Evolutionary conservation across 1,284 basidiomycete species (phyloP), one percentile per base, ranked within the genome.

Genomic region (Malassezia sympodialis): DNA sequence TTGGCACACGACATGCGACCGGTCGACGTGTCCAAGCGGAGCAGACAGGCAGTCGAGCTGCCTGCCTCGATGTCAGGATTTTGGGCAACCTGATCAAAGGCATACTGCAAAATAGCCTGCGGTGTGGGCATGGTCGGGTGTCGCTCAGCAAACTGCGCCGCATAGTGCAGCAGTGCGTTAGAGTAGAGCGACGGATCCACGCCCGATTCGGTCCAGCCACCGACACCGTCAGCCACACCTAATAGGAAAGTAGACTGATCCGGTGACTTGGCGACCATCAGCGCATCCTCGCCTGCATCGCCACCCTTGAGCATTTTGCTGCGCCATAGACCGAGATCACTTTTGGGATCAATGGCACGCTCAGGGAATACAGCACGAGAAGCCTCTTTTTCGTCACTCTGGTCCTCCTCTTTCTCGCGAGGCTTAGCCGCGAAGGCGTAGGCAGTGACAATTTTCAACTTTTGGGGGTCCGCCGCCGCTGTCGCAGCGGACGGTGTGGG

Each of bases 41-140:
- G 72, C 28, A 91, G 75, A 68, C 86, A 88, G 14, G 87, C 88
- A 0, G 88, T 91, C 66, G 88, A 89, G 15, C 87, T 88, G 47
- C 89, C 88, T 49, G 86, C 87, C 63, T 82, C 75, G 5, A 91
- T 84, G 24, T 76, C 77, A 51, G 81, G 79, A 66, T 91, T 86
- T 48, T 81, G 76, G 51, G 85, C 68, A 0, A 90, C 85, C 26
- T 81, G 83, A 37, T 81, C 79, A 75, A 86, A 85, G 1, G 88
- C 86, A 40, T 84, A 77, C 59, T 84, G 80, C 34, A 91, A 76
- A 63, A 86, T 83, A 45, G 69, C 40, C 76, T 77, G 47, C 78
- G 77, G 59, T 78, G 77, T 30, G 79, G 79, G 66, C 54, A 23
- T 43, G 37, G 19, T 35, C 40, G 32, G 52, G 43, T 32, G 31